Base-by-base conservation (phyloP, 805 yeast species). In the Pichia cephalocereana region DNA sequence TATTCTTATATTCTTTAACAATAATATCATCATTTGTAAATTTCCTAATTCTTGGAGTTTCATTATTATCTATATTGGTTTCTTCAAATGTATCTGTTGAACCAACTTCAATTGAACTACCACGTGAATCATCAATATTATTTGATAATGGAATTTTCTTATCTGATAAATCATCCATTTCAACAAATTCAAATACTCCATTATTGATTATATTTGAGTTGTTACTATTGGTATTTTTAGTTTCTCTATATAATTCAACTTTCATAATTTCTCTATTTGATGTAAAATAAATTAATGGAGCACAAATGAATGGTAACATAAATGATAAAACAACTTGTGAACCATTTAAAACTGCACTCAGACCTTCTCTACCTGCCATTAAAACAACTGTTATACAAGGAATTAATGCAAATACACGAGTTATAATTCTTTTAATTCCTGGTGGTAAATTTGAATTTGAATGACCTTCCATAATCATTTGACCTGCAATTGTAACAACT, bases 401-500 rank as follows among this genome's bases (percentile, higher is more conserved):
- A 1, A 82, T 71, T 32, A 89, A 83, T 2, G 96, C 96, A 26
- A 89, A 70, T n/a, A 80, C 72, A 59, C 97, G 73, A 0, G 96
- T 89, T 27, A 86, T 70, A 40, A 89, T 69, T 52, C 96, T 74
- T 47, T 95, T 76, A 2, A 83, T 70, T 68, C 89, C 89, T 2
- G 97, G 96, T 36, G 85, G 79, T 51, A 88, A 74, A 8, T 84
- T 70, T 85, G 95, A 86, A 51, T 76, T 71, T 27, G 87, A 71
- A 57, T 88, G 90, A 1, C 97, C 97, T 63, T 89, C 96, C 58
- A 87, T 80, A 9, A 89, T 95, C 80, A 87, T 86, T 63, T 89
- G 96, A 37, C 96, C 96, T 2, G 96, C 90, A 58, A 90, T 74
- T 0, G 96, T 90, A 61, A 96, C 89, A 18, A 89, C 95, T 38